Conservation (phyloP, 208 protist genomes). For the Leishmania tarentolae region DNA sequence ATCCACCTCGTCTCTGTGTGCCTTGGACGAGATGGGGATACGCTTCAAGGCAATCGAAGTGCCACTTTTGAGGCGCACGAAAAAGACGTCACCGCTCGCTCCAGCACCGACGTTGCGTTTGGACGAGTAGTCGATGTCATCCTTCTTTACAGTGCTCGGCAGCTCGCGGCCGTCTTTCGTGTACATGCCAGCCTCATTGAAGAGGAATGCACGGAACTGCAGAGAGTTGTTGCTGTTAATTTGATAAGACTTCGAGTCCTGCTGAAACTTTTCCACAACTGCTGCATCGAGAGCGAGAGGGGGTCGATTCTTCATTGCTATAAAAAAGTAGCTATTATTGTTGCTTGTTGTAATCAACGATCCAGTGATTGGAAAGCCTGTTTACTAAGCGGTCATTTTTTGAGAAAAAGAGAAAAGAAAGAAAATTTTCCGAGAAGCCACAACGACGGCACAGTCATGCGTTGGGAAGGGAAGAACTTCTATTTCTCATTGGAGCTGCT, state of each 20-base stretch:
- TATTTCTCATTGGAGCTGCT: background rate
- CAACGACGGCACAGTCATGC: background rate
- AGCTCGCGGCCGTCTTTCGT: conserved; percentile 82
- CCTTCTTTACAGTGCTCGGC: conserved; percentile 73
- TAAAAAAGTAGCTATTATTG: background rate
- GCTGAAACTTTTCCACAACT: conserved; percentile 65
- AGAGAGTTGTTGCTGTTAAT: conserved; percentile 89
- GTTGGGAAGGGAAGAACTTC: background rate
- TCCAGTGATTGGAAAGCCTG: background rate
- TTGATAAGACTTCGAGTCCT: conserved; percentile 84
- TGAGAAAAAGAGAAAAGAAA: too few relatives aligned
- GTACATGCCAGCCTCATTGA: conserved; percentile 83
- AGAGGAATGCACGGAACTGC: conserved; percentile 84
- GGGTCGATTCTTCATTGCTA: conserved; percentile 64
- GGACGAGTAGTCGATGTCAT: conserved; percentile 71
- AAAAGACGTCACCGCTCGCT: conserved; percentile 78
- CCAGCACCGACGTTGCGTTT: conserved; percentile 76
- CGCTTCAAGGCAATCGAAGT: conserved; percentile 81
- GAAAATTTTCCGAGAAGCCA: background rate
- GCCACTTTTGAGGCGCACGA: conserved; percentile 71
- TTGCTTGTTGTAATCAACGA: background rate
- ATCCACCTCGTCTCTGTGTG: conserved; percentile 87
- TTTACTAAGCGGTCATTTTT: background rate
- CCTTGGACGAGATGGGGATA: conserved; percentile 88
- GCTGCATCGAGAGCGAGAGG: conserved; percentile 62